Evolutionary conservation across 352 stramenopile species (phyloP), one percentile per base, ranked within the genome.

Genomic region (Pythium dissotocum): DNA sequence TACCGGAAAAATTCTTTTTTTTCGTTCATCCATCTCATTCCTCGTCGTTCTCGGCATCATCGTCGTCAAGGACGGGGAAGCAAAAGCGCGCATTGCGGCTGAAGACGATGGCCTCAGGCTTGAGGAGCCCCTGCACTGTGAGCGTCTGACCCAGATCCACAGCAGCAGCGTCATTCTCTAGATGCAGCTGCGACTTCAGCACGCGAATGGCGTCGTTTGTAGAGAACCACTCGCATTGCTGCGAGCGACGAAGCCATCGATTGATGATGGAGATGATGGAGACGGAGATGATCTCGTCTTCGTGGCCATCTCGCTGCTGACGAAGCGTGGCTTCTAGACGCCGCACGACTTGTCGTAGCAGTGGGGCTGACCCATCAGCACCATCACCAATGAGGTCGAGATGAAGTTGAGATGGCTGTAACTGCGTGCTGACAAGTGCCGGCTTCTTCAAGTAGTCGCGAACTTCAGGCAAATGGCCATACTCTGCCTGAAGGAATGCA

Each of bases 401-500:
- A 0, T 14, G 12, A 44, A 44, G 36, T 18, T 18, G 8, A 7
- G 36, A 44, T 14, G 16, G 24, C 18, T 58, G 59, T 1, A 66
- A 10, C 13, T 55, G 32, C 13, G 33, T 30, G 8, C 59, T 30
- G 8, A 35, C 4, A 26, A 61, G 18, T 36, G 51, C 18, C 3
- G 48, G 49, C 0, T 35, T 7, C 4, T 68, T 40, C 4, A 78
- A 52, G 58, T 76, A 82, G 28, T 64, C 58, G 26, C 59, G 69
- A 14, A 83, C 63, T 26, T 86, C 78, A 0, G 58, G 36, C 14
- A 78, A 33, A 49, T 80, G 64, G 9, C 61, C 67, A 33, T 71
- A 79, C 33, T 71, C 69, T 14, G 33, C 44, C 14, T 72, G 59
- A 21, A 86, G 63, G 24, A 74, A 77, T 57, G 60, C 36, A 0